Evolutionary conservation across 495 filamentous ascomycete genomes (phyloP).

Genomic region (Hypoxylon fragiforme): DNA sequence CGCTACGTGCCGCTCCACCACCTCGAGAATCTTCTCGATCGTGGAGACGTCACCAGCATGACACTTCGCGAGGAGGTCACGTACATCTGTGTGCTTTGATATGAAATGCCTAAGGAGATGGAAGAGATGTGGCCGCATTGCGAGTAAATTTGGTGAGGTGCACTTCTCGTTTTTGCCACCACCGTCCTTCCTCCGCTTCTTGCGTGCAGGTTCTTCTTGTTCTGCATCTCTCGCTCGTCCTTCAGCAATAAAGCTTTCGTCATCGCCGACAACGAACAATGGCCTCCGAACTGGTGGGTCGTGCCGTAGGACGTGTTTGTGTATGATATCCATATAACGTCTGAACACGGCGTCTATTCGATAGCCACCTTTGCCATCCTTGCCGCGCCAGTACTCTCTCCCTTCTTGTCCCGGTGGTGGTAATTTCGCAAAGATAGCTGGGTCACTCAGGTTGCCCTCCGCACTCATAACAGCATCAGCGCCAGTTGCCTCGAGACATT

Average conservation of each 20-base stretch:
- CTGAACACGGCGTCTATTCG: constrained; percentile 85
- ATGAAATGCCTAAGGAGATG: constrained; percentile 84
- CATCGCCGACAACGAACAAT: constrained; percentile 74
- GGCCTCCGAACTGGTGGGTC: constrained; percentile 65
- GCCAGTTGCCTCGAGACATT: constrained; percentile 80
- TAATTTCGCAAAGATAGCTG: constrained; percentile 75
- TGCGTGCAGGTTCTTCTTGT: constrained; percentile 51
- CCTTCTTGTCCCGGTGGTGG: constrained; percentile 66
- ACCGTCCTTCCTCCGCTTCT: constrained; percentile 63
- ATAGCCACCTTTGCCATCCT: constrained; percentile 81
- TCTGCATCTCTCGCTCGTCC: constrained; percentile 28
- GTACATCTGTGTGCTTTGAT: constrained; percentile 72
- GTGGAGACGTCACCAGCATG: constrained; percentile 65
- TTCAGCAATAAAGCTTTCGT: constrained; percentile 42
- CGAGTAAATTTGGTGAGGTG: constrained; percentile 71
- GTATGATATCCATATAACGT: constrained; percentile 87
- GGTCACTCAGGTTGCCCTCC: constrained; percentile 91
- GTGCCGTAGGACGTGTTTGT: constrained; percentile 68
- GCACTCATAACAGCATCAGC: constrained; percentile 95
- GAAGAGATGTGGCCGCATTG: constrained; percentile 92
- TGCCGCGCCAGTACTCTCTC: constrained; percentile 82
- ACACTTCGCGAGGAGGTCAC: constrained; percentile 73
- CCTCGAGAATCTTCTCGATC: constrained; percentile 66
- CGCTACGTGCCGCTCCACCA: constrained; percentile 68
- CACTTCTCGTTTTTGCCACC: constrained; percentile 48